Base-by-base conservation (phyloP, 2,329 filamentous ascomycete species). In the Fusarium ambrosium region DNA sequence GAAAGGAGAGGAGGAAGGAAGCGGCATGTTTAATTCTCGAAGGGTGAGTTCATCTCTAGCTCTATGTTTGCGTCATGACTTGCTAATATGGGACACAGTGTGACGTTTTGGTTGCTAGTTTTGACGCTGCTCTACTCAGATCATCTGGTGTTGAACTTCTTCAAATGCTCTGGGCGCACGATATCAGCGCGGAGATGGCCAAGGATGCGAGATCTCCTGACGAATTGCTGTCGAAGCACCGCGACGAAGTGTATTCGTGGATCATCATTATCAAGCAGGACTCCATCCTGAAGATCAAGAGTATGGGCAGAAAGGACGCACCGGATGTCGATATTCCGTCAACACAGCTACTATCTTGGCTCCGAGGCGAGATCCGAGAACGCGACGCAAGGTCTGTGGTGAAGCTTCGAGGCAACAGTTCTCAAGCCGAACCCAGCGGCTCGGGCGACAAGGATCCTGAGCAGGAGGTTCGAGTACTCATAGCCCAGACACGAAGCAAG, bases 21-120 rank as follows among this genome's bases (percentile, higher is more conserved):
- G 60, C 22, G 72, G 87, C 7, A 85, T 91, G 20, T 93, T 93
- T 83, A 88, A 86, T 34, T 87, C 87, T 11, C 90, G 90, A 80
- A 86, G 92, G 75, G 92, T 93, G 85, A 85, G 90, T 84, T 14
- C 60, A 41, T 14, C 16, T 24, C 8, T 14, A 14, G 8, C 2
- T 13, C 22, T 48, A 39, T 4, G 53, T 34, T 29, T 8, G 6
- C 58, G 6, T 6, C 13, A 3, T n/a, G 6, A 4, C 29, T 62
- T 51, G 36, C 71, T 74, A 18, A 69, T 29, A 16, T 20, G 6
- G 18, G 13, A 16, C 59, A 24, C 77, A 94, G 87, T 98, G 95
- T 79, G 95, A 98, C 81, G 94, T 97, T 16, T 90, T 98, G 4
- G 92, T 99, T 41, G 94, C 95, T 13, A 96, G 95, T 78, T 97